Base-by-base conservation (phyloP, 2,329 filamentous ascomycete genomes). In the Ophiostoma piceae region DNA sequence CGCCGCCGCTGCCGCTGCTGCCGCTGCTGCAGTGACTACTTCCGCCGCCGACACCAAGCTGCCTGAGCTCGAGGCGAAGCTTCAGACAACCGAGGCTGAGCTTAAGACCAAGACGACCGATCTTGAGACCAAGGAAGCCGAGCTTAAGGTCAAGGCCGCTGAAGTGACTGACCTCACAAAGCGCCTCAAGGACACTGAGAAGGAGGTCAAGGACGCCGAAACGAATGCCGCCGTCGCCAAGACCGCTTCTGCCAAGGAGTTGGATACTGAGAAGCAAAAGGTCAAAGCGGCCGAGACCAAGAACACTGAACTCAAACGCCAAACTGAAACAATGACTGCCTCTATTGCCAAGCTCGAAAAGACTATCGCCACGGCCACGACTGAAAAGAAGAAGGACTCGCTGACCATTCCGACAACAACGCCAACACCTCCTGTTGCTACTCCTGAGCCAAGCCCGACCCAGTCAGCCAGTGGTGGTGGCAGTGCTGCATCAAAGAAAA, bases 401-500 rank as follows among this genome's bases (percentile, higher is more conserved):
- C 6, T 66, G 22, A 29, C 37, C 22, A 43, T 65, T 47, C 35
- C 70, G 29, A 39, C 68, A 47, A 43, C 29, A 43, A 69, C 47
- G 35, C 69, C 43, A 12, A 41, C 54, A 1, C 12, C 66, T 2
- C 67, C 73, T 22, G 51, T 73, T 11, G 67, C 73, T 29, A 29
- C 41, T 16, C 41, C 70, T 6, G 67, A 73, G 8, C 69, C 74
- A 39, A 72, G 74, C 35, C 51, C 68, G 32, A 37, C 65, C 9
- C 68, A 65, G 1, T 66, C 70, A 22, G 12, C 54, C 22, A 29
- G 29, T 5, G 66, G 41, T 16, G 54, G 62, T 12, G 67, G 5
- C 35, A 8, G 70, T 26, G 71, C 70, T 16, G 60, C 70, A 1
- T 67, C 72, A 71, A 86, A 84, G 71, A 94, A 93, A 80, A 96